Conservation (phyloP, 2,329 filamentous ascomycete species). For the Fusarium chlamydosporum region DNA sequence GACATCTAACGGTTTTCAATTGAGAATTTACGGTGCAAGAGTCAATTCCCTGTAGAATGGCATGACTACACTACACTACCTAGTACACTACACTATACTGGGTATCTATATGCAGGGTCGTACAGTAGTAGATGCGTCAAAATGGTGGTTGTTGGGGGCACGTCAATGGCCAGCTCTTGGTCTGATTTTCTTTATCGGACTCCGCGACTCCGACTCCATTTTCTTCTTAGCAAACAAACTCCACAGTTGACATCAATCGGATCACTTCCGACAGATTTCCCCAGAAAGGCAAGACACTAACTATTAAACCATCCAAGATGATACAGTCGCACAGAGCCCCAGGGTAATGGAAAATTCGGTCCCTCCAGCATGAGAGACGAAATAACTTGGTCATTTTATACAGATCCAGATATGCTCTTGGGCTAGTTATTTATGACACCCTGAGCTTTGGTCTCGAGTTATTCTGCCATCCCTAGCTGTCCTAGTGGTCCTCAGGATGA, state of each 20-base stretch:
- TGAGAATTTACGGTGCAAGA: background rate
- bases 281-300: slow-evolving; percentile 13
- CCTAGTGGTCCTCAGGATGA: too few relatives aligned
- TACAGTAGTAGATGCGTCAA: background rate
- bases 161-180: slow-evolving; percentile 3
- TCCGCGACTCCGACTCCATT: slow-evolving; percentile 14
- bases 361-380: too few relatives aligned
- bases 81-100: too few relatives aligned
- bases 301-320: background rate
- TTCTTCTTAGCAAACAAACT: slow-evolving; percentile 8
- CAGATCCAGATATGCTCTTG: too few relatives aligned
- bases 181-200: slow-evolving; percentile 30
- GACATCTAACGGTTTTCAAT: background rate
- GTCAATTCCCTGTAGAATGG: background rate
- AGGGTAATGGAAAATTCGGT: too few relatives aligned
- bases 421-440: too few relatives aligned
- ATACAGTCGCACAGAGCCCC: background rate
- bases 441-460: too few relatives aligned
- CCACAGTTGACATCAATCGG: slow-evolving; percentile 29
- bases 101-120: too few relatives aligned
- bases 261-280: slow-evolving; percentile 25
- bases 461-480: too few relatives aligned
- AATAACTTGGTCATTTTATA: too few relatives aligned
- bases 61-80: background rate
- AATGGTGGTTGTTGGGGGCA: slow-evolving; percentile 1